Percentiles rank a stretch among this genome's conserved stretches.
These are phyloP conservation scores for Yamadazyma dushanensis DNA, from an alignment of 1,139 yeast genomes.

Conservation along the genomic window DNA sequence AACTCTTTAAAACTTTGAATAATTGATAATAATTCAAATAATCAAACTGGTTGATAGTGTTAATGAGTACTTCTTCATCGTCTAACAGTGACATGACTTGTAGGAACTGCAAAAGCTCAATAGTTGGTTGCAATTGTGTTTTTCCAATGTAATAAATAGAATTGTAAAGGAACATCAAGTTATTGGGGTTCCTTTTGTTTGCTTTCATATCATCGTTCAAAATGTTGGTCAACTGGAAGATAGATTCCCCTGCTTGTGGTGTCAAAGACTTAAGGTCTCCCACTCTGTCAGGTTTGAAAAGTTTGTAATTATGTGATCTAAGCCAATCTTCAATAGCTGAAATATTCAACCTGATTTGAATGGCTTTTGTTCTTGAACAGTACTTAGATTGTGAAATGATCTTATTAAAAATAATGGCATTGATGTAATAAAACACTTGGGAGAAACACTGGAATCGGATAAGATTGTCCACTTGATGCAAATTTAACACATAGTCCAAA, in stretches of 20 bases:
- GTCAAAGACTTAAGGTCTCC: slow-evolving; percentile 31
- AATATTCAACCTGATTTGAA: slow-evolving; percentile 83
- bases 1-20: slow-evolving; percentile 68
- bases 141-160: slow-evolving; percentile 61
- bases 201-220: slow-evolving; percentile 20
- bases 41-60: slow-evolving; percentile 57
- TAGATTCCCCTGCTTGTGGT: background rate
- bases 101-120: slow-evolving; percentile 84
- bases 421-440: slow-evolving; percentile 76
- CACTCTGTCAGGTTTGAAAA: slow-evolving; percentile 40
- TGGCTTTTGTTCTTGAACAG: slow-evolving; percentile 78
- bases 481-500: slow-evolving; percentile 75
- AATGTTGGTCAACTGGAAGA: slow-evolving; percentile 22
- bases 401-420: slow-evolving; percentile 71
- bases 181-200: slow-evolving; percentile 29
- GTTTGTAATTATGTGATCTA: slow-evolving; percentile 68
- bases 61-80: slow-evolving; percentile 56
- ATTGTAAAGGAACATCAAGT: slow-evolving; percentile 50
- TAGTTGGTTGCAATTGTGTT: slow-evolving; percentile 67
- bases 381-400: slow-evolving; percentile 65
- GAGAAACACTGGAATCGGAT: slow-evolving; percentile 76
- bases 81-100: slow-evolving; percentile 73
- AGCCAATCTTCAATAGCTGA: slow-evolving; percentile 94
- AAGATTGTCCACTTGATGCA: slow-evolving; percentile 77
- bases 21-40: slow-evolving; percentile 70